These are phyloP conservation scores for Fraxinus greggii DNA, from an alignment of 305 asterid species.

Conservation along the genomic window DNA sequence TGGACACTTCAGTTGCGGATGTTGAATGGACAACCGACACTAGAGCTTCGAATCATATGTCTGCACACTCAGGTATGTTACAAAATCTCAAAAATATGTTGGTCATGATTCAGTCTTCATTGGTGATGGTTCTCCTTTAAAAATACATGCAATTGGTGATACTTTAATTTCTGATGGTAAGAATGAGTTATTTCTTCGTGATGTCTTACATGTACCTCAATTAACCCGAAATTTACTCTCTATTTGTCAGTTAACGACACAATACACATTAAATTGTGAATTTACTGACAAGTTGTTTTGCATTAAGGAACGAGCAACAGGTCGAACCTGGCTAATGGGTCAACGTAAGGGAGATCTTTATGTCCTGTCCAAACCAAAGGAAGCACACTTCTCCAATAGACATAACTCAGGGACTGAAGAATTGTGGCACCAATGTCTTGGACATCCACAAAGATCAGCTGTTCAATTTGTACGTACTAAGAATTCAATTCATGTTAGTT, in stretches of 20 bases:
- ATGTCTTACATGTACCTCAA: not conserved
- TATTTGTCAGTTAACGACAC: not conserved
- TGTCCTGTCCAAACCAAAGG: not conserved
- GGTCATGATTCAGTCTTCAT: not conserved
- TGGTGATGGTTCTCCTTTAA: not conserved
- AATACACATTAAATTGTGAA: not conserved
- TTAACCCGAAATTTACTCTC: not conserved
- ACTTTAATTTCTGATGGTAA: not conserved
- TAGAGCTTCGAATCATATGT: not conserved
- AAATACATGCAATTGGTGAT: not conserved
- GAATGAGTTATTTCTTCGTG: not conserved
- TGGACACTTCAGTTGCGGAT: not conserved
- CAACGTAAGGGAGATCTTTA: not conserved
- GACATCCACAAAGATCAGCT: not conserved
- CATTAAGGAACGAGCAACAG: not conserved
- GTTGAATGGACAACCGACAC: not conserved
- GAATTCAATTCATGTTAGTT: not conserved
- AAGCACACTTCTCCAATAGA: not conserved
- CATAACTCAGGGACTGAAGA: not conserved
- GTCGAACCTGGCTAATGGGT: not conserved
- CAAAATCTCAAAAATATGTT: not conserved
- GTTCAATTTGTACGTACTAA: not conserved
- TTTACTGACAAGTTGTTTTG: not conserved
- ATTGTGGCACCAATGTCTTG: not conserved
- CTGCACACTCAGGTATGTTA: not conserved